These are phyloP conservation scores for Lithospermum erythrorhizon DNA, from an alignment of 257 asterid species.

Conservation along the genomic window DNA sequence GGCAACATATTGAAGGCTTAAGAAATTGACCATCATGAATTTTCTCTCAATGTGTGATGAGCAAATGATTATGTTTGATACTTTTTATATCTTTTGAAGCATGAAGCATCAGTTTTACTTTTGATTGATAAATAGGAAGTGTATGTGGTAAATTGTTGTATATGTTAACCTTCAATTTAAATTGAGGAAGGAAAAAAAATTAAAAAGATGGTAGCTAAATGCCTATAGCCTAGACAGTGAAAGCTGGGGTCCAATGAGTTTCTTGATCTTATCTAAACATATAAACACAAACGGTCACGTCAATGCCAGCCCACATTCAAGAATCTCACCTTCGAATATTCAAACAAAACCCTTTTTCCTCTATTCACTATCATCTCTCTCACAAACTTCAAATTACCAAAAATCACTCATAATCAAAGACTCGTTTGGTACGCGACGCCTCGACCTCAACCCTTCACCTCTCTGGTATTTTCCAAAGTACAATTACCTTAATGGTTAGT, in stretches of 20 bases:
- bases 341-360: slow-evolving; percentile 10
- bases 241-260: neutral
- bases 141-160: too few relatives aligned
- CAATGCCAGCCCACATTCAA: slow-evolving; percentile 13
- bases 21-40: too few relatives aligned
- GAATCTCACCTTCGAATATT: slow-evolving; percentile 26
- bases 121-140: too few relatives aligned
- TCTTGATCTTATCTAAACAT: slow-evolving; percentile 3
- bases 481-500: too few relatives aligned
- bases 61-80: too few relatives aligned
- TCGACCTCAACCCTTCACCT: slow-evolving; percentile 32
- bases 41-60: too few relatives aligned
- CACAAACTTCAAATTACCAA: neutral
- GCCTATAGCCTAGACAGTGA: neutral
- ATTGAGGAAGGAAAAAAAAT: too few relatives aligned
- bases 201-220: neutral
- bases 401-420: slow-evolving; percentile 14
- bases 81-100: too few relatives aligned
- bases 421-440: slow-evolving; percentile 44
- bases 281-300: neutral
- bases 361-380: neutral
- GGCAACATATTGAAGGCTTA: too few relatives aligned
- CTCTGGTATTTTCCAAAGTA: neutral
- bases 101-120: too few relatives aligned
- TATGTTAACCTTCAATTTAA: too few relatives aligned